Base-by-base conservation (phyloP, 2,329 filamentous ascomycete genomes). In the Periconia sp. region DNA sequence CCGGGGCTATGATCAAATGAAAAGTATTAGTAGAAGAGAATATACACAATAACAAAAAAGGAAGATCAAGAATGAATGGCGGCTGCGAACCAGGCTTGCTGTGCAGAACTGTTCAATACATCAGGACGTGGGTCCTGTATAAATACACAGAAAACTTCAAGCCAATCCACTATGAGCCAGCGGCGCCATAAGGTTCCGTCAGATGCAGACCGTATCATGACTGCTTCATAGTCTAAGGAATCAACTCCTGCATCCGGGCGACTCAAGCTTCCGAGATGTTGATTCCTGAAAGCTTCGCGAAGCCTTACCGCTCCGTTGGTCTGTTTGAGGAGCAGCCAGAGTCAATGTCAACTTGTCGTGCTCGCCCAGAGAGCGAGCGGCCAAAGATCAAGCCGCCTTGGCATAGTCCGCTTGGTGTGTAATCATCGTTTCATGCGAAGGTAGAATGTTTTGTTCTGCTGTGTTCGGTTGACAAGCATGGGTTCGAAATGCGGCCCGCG, bases 1-100 rank as follows among this genome's bases (percentile, higher is more conserved):
- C 69, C 69, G 62, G 69, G 69, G 69, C 67, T 63, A 61, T 58
- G 20, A 49, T 55, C 17, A 52, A 62, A 54, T 41, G 50, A 46
- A 66, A 45, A 53, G 11, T 37, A 63, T 58, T 49, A 58, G 50
- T 63, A 37, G 61, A 51, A 41, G 53, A 57, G 44, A 42, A 60
- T 45, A 41, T 50, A 65, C 51, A 50, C 41, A 59, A 55, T 62
- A 63, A 53, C 57, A 58, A 31, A 56, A 61, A 11, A 37, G 8
- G 15, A 37, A 37, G 33, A 61, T 53, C 47, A 50, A 55, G 50
- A 70, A 69, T 49, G 65, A 67, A 65, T 56, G 63, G 56, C 58
- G 60, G 57, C 59, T 60, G 60, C 62, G 64, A 58, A 66, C 59
- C 66, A 69, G 65, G 62, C 67, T 66, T 61, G 60, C 64, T 68